Evolutionary conservation across 495 filamentous ascomycete genomes (phyloP), one percentile per base, ranked within the genome.

Genomic region (Alectoria sarmentosa): DNA sequence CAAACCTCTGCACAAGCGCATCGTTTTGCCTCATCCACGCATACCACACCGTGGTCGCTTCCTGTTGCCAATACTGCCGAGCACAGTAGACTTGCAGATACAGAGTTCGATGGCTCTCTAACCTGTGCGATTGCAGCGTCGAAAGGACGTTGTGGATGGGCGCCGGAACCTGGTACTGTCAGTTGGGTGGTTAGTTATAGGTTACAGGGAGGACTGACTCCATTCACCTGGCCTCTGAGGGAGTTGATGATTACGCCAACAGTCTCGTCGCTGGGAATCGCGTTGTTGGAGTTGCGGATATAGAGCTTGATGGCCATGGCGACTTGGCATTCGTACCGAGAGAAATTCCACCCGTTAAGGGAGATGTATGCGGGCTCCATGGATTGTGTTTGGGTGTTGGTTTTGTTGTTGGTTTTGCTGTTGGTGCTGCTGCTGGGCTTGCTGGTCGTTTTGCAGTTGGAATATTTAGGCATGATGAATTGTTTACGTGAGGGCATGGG

Each of bases 191-290:
- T 55, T 10, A 55, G 52, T 55, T 8, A n/a, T 34, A 30, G 17
- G 52, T 9, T 34, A 3, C 3, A 5, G 52, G 30, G 52, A n/a
- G 26, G 30, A 55, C 52, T 55, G 30, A 55, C 52, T 55, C 52
- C 52, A 55, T 55, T 55, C 52, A 55, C 52, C 52, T 55, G 52
- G 14, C 52, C 52, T 30, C 52, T 0, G 17, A 55, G 52, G 21
- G 52, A 55, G 30, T 55, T 63, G 52, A 63, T 63, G 52, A 63
- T 63, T 14, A 30, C 8, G n/a, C 62, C 62, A 19, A 63, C 36
- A 17, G 38, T 63, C 62, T 63, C 62, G 28, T 63, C 62, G 32
- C 17, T 55, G n/a, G 52, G 23, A 13, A 28, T 17, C 10, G 38
- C 38, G 30, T 55, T 55, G 19, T 36, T 15, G 1, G 62, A 41